Percentiles rank a stretch among this genome's conserved stretches.
These are phyloP conservation scores for Paxillus involutus DNA, from an alignment of 768 basidiomycete genomes.

Conservation along the genomic window DNA sequence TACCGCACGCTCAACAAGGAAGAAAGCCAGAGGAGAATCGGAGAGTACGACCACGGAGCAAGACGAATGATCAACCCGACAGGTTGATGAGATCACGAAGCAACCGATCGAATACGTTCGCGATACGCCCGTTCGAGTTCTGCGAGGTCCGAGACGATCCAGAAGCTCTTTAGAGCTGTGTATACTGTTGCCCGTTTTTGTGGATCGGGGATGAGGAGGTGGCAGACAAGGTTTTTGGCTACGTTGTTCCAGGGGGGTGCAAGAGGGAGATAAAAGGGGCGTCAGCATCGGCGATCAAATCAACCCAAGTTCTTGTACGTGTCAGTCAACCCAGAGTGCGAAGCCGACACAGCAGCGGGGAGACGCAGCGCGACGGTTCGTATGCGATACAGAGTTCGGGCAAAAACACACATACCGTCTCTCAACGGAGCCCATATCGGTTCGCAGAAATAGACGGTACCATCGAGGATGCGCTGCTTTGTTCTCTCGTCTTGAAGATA, in stretches of 20 bases:
- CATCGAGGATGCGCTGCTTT: constrained; percentile 69
- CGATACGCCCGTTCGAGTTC: constrained; percentile 63
- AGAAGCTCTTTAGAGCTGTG: constrained; percentile 57
- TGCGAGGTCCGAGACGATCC: constrained; percentile 65
- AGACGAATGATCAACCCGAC: not conserved
- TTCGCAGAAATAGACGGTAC: constrained; percentile 54
- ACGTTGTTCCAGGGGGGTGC: constrained; percentile 3
- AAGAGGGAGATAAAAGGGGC: not conserved
- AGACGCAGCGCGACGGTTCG: not conserved
- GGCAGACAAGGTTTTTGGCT: constrained; percentile 61
- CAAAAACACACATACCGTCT: constrained; percentile 48
- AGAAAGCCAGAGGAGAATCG: not conserved
- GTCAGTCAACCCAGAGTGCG: not conserved
- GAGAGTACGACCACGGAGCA: not conserved
- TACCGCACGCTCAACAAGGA: not conserved
- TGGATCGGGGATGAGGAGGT: constrained; percentile 62
- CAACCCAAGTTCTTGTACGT: not conserved
- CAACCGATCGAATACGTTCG: constrained; percentile 42
- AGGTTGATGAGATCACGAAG: constrained; percentile 10
- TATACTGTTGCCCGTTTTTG: constrained; percentile 61
- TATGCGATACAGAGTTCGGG: not conserved
- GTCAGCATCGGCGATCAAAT: constrained; percentile 6
- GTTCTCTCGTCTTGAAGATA: constrained; percentile 55
- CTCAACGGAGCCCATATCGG: constrained; percentile 54
- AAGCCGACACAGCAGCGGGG: too few relatives aligned